A percentile compares a stretch with the other conserved stretches of the same genome.
These are phyloP conservation scores for Huntiella omanensis DNA, from an alignment of 2,329 filamentous ascomycete genomes.

Conservation along the genomic window DNA sequence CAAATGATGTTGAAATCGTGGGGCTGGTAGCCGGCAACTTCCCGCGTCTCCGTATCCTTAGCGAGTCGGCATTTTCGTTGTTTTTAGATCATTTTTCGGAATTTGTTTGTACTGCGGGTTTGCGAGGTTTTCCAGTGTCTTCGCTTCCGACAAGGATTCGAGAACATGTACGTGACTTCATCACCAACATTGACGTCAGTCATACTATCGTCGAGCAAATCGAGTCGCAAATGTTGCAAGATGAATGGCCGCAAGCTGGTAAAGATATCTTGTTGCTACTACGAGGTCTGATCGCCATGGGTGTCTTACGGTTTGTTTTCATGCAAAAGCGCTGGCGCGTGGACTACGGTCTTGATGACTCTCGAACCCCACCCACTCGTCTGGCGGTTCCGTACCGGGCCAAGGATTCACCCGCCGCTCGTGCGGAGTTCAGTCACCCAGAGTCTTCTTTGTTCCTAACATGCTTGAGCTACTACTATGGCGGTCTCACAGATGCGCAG, in stretches of 20 bases:
- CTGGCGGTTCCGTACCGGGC: conserved; percentile 41
- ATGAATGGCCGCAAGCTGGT: conserved; percentile 18
- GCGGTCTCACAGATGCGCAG: conserved; percentile 31
- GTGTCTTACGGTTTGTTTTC: conserved; percentile 34
- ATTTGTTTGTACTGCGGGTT: conserved; percentile 24
- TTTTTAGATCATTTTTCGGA: conserved; percentile 17
- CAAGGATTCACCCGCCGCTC: conserved; percentile 35
- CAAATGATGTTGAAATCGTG: conserved; percentile 24
- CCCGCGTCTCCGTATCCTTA: conserved; percentile 30
- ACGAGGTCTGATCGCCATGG: conserved; percentile 34
- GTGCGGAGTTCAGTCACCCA: conserved; percentile 43
- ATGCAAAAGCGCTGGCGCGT: conserved; percentile 43
- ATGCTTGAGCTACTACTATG: conserved; percentile 35
- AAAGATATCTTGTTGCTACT: conserved; percentile 26
- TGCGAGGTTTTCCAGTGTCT: conserved; percentile 23
- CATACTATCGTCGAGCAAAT: conserved; percentile 15
- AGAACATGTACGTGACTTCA: conserved; percentile 23
- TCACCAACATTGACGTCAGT: conserved; percentile 21
- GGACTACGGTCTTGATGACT: conserved; percentile 37
- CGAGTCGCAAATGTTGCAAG: conserved; percentile 17
- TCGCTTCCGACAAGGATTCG: conserved; percentile 17
- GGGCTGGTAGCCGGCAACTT: conserved; percentile 20
- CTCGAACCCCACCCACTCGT: conserved; percentile 22
- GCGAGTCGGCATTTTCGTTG: conserved; percentile 14
- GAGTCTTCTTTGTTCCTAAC: conserved; percentile 39